Evolutionary conservation across 2,329 filamentous ascomycete species (phyloP).

Genomic region (Myriosclerotinia scirpicola): DNA sequence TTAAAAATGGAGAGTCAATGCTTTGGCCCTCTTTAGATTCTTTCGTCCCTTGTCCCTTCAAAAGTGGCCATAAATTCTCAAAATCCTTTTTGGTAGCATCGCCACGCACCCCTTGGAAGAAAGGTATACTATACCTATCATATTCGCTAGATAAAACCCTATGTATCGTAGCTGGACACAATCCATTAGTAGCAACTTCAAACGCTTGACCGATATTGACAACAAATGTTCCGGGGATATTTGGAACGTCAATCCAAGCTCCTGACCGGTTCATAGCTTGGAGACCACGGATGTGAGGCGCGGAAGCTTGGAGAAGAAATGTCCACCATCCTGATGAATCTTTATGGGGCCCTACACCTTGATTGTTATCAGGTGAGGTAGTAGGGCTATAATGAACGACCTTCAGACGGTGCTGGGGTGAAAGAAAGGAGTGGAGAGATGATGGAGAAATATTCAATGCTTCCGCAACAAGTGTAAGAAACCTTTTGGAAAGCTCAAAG

Average conservation of each 20-base stretch:
- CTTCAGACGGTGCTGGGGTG: slow-evolving; percentile 21
- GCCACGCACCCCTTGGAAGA: slow-evolving; percentile 20
- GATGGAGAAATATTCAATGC: slow-evolving; percentile 15
- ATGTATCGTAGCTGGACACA: slow-evolving; percentile 22
- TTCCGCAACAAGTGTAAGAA: slow-evolving; percentile 16
- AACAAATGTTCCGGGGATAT: slow-evolving; percentile 20
- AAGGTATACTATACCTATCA: slow-evolving; percentile 20
- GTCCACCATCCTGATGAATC: slow-evolving; percentile 24
- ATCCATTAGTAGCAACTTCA: slow-evolving; percentile 19
- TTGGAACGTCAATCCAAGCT: slow-evolving; percentile 20
- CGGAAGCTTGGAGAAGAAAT: slow-evolving; percentile 19
- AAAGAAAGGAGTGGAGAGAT: slow-evolving; percentile 17
- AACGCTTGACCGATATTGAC: slow-evolving; percentile 23
- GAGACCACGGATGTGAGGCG: slow-evolving; percentile 20
- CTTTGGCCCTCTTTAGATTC: neutral
- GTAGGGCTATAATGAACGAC: slow-evolving; percentile 17
- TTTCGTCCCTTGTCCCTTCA: neutral
- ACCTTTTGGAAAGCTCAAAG: slow-evolving; percentile 7
- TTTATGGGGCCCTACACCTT: slow-evolving; percentile 22
- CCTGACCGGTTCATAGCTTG: slow-evolving; percentile 22
- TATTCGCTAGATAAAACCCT: slow-evolving; percentile 18
- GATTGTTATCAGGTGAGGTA: neutral
- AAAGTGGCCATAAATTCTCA: slow-evolving; percentile 17
- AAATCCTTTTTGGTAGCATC: slow-evolving; percentile 24
- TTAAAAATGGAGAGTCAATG: slow-evolving; percentile 17